Percentiles rank a stretch among this genome's conserved stretches.
Evolutionary conservation across 2,329 filamentous ascomycete genomes (phyloP).

Genomic region (Alternaria sp.): DNA sequence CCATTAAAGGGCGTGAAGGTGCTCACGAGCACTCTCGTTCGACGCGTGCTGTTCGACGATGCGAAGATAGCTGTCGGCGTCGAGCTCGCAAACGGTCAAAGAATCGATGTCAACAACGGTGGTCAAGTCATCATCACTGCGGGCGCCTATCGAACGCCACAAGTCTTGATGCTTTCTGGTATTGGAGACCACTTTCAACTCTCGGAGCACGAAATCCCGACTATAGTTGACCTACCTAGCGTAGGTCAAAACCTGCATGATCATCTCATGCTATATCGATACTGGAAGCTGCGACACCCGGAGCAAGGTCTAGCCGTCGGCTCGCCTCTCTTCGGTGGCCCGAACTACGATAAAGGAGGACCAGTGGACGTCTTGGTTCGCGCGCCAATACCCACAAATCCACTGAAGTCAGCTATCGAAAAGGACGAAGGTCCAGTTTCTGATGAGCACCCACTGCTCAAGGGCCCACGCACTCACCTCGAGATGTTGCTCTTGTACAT

Average conservation of each 20-base stretch:
- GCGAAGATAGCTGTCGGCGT: constrained; percentile 26
- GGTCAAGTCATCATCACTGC: constrained; percentile 42
- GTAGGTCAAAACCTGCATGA: constrained; percentile 71
- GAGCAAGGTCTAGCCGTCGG: constrained; percentile 31
- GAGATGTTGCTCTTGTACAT: neutral
- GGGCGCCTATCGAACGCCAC: constrained; percentile 40
- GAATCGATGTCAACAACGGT: neutral
- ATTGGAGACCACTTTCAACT: constrained; percentile 55
- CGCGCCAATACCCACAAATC: constrained; percentile 13
- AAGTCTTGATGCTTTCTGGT: constrained; percentile 43
- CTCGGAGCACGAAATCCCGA: constrained; percentile 45
- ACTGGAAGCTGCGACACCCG: constrained; percentile 37
- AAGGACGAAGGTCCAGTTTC: neutral
- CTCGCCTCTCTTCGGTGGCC: constrained; percentile 26
- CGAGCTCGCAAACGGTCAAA: constrained; percentile 22
- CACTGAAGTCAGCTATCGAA: neutral
- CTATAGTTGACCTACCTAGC: constrained; percentile 58
- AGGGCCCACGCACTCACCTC: neutral
- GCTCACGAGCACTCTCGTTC: constrained; percentile 21
- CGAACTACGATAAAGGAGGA: constrained; percentile 31
- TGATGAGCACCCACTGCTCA: neutral
- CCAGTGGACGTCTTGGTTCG: constrained; percentile 34
- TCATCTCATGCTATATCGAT: constrained; percentile 50
- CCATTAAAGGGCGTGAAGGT: constrained; percentile 23
- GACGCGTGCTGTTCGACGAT: constrained; percentile 19